Evolutionary conservation across 306 rosid genomes (phyloP), one percentile per base, ranked within the genome.

Genomic region (Hippophae gyantsensis): DNA sequence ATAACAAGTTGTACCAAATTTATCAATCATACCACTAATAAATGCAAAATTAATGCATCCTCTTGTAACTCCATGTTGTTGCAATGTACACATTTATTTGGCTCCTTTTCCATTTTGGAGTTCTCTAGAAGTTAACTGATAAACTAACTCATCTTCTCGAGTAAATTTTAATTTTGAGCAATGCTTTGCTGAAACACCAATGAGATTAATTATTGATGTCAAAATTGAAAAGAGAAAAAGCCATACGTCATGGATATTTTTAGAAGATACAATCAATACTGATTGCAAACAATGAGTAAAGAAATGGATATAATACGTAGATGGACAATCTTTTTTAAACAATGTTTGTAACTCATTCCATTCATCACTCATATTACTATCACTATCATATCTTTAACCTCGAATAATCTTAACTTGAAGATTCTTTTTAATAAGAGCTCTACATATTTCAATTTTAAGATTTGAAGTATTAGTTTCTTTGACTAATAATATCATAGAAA

Each of bases 271-370:
- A 27, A 53, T 38, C 12, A 55, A 1, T 38, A 48, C 56, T 3
- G 41, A 11, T 38, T 47, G 42, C n/a, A 45, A 13, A 12, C 18
- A 7, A 42, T 63, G 44, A 41, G 52, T 51, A 63, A 51, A 52
- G 42, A 7, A 63, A 63, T 66, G 62, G 9, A 56, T 51, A 26
- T 48, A 66, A 23, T 66, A 57, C 13, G 43, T 50, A 47, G 9
- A 40, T 38, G 50, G 11, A 14, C 7, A 66, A 43, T 56, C 13
- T 45, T 46, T 12, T 1, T 43, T 8, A 65, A 65, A 43, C 13
- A 65, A 65, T 9, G 48, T 61, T 65, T 54, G 45, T 3, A 40
- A 59, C 0, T 10, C 53, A 59, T 59, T 59, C 18, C 65, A 48
- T 27, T 47, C 2, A 48, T 27, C 65, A 10, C 32, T 25, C 46